Conservation (phyloP, 768 basidiomycete species). For the Mycena pura region DNA sequence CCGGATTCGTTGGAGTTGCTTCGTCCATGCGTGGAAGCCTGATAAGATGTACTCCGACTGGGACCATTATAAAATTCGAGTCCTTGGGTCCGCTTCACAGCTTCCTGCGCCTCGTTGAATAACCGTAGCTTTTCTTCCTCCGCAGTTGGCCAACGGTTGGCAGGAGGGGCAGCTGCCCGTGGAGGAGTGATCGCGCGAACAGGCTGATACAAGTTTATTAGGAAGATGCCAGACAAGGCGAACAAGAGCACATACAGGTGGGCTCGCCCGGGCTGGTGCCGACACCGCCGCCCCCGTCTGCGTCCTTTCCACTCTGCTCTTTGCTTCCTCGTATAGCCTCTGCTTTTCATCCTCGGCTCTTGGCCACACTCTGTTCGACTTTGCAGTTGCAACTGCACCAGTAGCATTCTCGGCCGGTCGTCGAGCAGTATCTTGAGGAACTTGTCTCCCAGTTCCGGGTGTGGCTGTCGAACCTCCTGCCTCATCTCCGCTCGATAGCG, state of each 20-base stretch:
- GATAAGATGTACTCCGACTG: conserved; percentile 20
- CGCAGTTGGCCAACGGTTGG: conserved; percentile 64
- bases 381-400: conserved; percentile 12
- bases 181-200: conserved; percentile 20
- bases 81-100: conserved; percentile 65
- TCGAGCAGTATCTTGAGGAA: conserved; percentile 29
- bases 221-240: background rate
- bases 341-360: conserved; percentile 70
- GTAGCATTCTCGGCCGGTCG: background rate
- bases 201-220: conserved; percentile 21
- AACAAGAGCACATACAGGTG: conserved; percentile 38
- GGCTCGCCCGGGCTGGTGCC: conserved; percentile 34
- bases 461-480: conserved; percentile 10
- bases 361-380: conserved; percentile 53
- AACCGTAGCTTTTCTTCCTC: conserved; percentile 80
- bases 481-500: conserved; percentile 18
- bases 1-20: conserved; percentile 32
- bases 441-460: conserved; percentile 26
- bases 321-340: conserved; percentile 67
- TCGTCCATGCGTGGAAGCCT: conserved; percentile 32
- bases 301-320: conserved; percentile 60
- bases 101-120: conserved; percentile 72
- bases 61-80: conserved; percentile 34
- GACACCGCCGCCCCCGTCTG: too few relatives aligned
- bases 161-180: conserved; percentile 22